Percentiles rank a stretch among this genome's conserved stretches.
These are phyloP conservation scores for Diaporthe ilicicola DNA, from an alignment of 2,329 filamentous ascomycete genomes.

Conservation along the genomic window DNA sequence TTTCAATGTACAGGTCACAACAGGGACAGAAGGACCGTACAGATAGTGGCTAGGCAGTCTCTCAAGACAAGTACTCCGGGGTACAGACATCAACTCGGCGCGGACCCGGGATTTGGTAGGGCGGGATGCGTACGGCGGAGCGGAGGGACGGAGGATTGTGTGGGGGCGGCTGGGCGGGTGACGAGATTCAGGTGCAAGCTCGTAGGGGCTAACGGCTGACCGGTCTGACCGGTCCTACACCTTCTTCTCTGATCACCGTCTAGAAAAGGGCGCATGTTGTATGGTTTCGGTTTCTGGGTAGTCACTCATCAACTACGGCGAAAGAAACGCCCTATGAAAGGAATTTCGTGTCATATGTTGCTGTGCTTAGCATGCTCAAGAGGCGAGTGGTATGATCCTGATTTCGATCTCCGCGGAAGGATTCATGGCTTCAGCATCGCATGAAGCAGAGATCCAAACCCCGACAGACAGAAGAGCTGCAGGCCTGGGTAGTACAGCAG, in stretches of 20 bases:
- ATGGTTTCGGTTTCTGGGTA: no score
- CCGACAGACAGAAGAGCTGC: neutral
- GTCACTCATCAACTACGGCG: neutral
- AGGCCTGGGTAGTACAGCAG: neutral
- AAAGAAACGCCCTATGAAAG: neutral
- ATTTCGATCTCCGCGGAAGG: slow-evolving; percentile 1
- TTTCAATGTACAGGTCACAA: neutral
- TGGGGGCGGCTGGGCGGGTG: neutral
- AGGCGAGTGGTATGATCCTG: neutral
- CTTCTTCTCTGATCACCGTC: neutral
- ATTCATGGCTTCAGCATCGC: neutral
- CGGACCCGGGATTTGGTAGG: slow-evolving; percentile 7
- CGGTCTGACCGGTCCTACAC: neutral
- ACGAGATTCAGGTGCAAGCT: slow-evolving; percentile 4
- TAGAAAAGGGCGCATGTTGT: neutral
- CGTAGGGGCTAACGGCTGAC: neutral
- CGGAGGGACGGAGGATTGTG: slow-evolving; percentile 3
- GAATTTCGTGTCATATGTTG: neutral
- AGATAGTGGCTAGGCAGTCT: neutral
- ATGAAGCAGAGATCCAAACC: neutral
- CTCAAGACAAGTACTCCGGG: neutral
- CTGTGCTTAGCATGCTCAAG: neutral
- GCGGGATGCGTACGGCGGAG: neutral
- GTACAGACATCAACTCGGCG: neutral
- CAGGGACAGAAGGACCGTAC: neutral